Evolutionary conservation across 805 yeast genomes (phyloP).

Genomic region (Candida andamanensis): DNA sequence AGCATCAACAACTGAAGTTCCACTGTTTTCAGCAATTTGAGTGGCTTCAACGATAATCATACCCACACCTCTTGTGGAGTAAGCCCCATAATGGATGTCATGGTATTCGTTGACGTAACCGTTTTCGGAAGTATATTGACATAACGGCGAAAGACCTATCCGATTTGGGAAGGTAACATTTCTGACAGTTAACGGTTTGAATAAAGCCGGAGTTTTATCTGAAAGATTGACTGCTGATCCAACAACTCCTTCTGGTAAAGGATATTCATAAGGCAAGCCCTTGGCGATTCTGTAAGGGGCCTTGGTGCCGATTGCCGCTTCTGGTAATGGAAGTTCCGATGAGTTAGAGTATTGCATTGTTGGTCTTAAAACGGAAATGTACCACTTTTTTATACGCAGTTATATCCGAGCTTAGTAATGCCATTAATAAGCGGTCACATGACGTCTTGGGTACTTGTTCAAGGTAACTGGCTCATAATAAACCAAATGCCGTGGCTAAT

Average conservation of each 20-base stretch:
- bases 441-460: too few species aligned
- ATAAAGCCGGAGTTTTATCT: slow-evolving; percentile 29
- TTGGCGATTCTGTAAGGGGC: slow-evolving; percentile 8
- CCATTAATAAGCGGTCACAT: too few species aligned
- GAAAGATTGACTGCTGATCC: slow-evolving; percentile 8
- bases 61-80: slow-evolving; percentile 47
- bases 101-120: slow-evolving; percentile 44
- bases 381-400: too few species aligned
- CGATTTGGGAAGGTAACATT: slow-evolving; percentile 43
- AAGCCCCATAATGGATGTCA: slow-evolving; percentile 43
- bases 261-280: slow-evolving; percentile 9
- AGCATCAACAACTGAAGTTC: slow-evolving; percentile 39
- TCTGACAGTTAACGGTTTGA: slow-evolving; percentile 40
- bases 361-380: too few species aligned
- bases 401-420: too few species aligned
- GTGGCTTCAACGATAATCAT: slow-evolving; percentile 44
- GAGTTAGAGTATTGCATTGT: too few species aligned
- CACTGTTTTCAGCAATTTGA: slow-evolving; percentile 36
- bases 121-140: slow-evolving; percentile 43
- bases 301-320: slow-evolving; percentile 2
- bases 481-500: too few species aligned
- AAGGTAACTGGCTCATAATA: too few species aligned
- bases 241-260: slow-evolving; percentile 7
- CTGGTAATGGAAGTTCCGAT: too few species aligned
- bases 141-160: slow-evolving; percentile 54